These are phyloP conservation scores for Fusarium sp. DNA, from an alignment of 2,329 filamentous ascomycete species.

Conservation along the genomic window DNA sequence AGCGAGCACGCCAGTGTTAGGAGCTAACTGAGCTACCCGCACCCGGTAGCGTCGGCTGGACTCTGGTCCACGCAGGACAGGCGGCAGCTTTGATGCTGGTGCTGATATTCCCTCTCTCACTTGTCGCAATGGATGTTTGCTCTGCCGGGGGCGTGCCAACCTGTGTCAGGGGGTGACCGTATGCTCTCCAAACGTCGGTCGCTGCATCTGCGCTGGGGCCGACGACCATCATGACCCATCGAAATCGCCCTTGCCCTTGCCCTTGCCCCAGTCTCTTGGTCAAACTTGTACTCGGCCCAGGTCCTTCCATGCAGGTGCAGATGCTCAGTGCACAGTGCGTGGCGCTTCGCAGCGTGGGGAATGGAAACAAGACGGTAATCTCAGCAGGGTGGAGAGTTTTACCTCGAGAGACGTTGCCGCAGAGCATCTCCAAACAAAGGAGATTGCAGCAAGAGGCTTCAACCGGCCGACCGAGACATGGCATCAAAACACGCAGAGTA, in stretches of 20 bases:
- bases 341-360: conserved; percentile 40
- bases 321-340: conserved; percentile 39
- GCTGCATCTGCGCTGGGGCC: conserved; percentile 37
- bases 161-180: conserved; percentile 28
- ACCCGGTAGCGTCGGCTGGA: conserved; percentile 41
- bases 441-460: conserved; percentile 18
- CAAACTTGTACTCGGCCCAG: conserved; percentile 38
- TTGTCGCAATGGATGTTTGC: conserved; percentile 1
- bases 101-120: conserved; percentile 4
- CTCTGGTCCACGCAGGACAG: conserved; percentile 28
- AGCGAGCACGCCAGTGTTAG: conserved; percentile 36
- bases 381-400: conserved; percentile 30
- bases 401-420: conserved; percentile 11
- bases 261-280: conserved; percentile 29
- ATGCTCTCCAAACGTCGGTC: conserved; percentile 36
- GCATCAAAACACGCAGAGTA: conserved; percentile 10
- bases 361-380: conserved; percentile 47
- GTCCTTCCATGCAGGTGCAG: conserved; percentile 38
- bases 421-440: conserved; percentile 4
- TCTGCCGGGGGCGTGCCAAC: conserved; percentile 21
- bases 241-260: conserved; percentile 32
- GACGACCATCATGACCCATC: conserved; percentile 26
- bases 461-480: conserved; percentile 14
- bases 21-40: conserved; percentile 38
- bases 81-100: neutral